Base-by-base conservation (phyloP, 345 rosid genomes). In the Nephelium lappaceum region DNA sequence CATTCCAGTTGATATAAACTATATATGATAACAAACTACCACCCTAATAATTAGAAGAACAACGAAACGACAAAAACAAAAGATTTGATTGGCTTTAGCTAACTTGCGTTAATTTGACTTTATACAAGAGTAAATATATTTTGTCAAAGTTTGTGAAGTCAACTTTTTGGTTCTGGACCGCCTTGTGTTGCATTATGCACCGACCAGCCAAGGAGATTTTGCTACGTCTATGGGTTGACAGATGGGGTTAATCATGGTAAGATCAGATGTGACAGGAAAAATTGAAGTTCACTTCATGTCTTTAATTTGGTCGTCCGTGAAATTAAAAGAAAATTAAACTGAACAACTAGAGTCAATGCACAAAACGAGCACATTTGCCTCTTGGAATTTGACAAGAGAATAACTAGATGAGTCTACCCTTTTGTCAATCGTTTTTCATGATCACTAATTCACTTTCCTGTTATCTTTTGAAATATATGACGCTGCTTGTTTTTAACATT, bases 201-300 rank as follows among this genome's bases (percentile, higher is more conserved):
- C 82, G 82, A 71, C 85, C 78, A 36, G 49, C 63, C 60, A 78
- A 70, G 24, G 57, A 71, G 69, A 51, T 71, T 53, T 63, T 8
- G 74, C 62, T 42, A 78, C 73, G 70, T 77, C 67, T 45, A n/a
- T 38, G 19, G 5, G 36, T 72, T 31, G 21, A 65, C 8, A 11
- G 31, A 42, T n/a, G 6, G 71, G 47, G 47, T 66, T 62, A 27
- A 51, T 76, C 41, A 23, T 42, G 49, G n/a, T 39, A 31, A 31
- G 36, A 31, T 31, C 36, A 31, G 36, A 42, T 49, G 80, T 71
- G 45, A 70, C 19, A 23, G 73, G 47, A 57, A 16, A 2, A 23
- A 23, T 24, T 8, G 4, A 57, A 9, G 55, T 49, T 49, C 55
- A 49, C 55, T 49, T 49, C 55, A 49, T 49, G 19, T 12, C 53